Base-by-base conservation (phyloP, 2,329 filamentous ascomycete genomes). In the Epichloe bromicola region DNA sequence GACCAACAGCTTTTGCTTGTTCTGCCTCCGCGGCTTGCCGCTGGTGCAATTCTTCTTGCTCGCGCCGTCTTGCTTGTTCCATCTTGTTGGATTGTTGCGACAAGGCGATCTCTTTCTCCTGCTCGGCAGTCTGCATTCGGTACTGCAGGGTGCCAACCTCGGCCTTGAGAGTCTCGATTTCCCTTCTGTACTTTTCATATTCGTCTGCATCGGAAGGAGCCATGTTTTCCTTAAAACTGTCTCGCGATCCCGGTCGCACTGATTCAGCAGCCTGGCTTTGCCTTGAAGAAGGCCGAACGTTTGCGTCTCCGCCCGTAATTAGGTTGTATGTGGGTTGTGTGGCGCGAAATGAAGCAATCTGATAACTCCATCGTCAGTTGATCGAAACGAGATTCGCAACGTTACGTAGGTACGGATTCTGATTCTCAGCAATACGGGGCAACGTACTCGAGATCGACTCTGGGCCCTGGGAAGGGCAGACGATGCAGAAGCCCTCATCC, bases 111-210 rank as follows among this genome's bases (percentile, higher is more conserved):
- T 95, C 88, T 59, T 86, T 84, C 62, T 97, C 91, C 59, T 95
- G 88, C 60, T 91, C 90, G 49, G 87, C 72, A 17, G 86, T 91
- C 60, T 89, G 86, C 57, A 95, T 76, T 53, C 91, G 88, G 69
- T 96, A 98, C 55, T 83, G 84, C 48, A 96, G 72, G 0, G 88
- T 87, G 55, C 90, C 93, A 41, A 97, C 74, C 67, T 96, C 88
- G 2, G 91, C 88, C 62, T 91, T 90, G 26, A 97, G 75, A 56
- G 90, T 85, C 61, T 97, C 90, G 53, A 76, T 78, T 37, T 71
- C 71, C 51, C 70, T 74, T 46, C 74, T 71, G 61, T 77, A 78
- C 44, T 70, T 73, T 60, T 82, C 78, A 60, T 80, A 79, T 51
- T 76, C 72, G 53, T 79, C 74, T n/a, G 73, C 73, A 53, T 80